Percentiles rank a stretch among this genome's conserved stretches.
These are phyloP conservation scores for Syzygium oleosum DNA, from an alignment of 345 rosid species.

Conservation along the genomic window DNA sequence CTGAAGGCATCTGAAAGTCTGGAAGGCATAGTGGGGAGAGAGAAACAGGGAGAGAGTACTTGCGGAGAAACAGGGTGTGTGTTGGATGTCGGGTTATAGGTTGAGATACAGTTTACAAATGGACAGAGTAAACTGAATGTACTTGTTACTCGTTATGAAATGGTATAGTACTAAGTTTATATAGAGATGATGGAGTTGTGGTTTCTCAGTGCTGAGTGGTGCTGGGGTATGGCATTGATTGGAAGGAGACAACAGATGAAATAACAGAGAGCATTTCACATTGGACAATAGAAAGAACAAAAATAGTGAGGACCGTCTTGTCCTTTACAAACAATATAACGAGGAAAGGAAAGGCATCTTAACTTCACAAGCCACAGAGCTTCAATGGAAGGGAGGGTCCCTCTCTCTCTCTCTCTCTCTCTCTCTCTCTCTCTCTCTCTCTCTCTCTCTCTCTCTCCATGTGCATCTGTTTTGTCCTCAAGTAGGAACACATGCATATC, in stretches of 20 bases:
- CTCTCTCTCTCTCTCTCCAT: background rate
- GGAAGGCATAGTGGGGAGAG: slow-evolving; percentile 42
- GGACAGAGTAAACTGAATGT: background rate
- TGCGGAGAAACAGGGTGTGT: background rate
- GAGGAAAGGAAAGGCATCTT: slow-evolving; percentile 14
- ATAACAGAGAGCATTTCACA: slow-evolving; percentile 5
- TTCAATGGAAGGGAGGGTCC: background rate
- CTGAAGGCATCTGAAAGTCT: slow-evolving; percentile 38
- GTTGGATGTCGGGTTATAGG: background rate
- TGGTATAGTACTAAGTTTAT: background rate
- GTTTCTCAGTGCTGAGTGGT: slow-evolving; percentile 6
- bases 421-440: background rate
- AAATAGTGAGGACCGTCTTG: slow-evolving; percentile 40
- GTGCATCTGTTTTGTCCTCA: slow-evolving; percentile 42
- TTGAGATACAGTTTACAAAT: background rate
- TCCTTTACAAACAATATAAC: slow-evolving; percentile 29
- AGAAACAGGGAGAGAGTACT: background rate
- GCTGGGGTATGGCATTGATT: slow-evolving; percentile 12
- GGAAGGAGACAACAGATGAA: slow-evolving; percentile 35
- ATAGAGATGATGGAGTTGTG: background rate
- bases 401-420: background rate
- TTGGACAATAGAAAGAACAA: slow-evolving; percentile 35
- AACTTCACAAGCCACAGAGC: background rate
- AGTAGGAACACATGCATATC: slow-evolving; percentile 33
- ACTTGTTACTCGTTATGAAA: background rate